phyloP scores from a whole-genome alignment of 1,139 yeast species.

The Ashbya aceris region DNA sequence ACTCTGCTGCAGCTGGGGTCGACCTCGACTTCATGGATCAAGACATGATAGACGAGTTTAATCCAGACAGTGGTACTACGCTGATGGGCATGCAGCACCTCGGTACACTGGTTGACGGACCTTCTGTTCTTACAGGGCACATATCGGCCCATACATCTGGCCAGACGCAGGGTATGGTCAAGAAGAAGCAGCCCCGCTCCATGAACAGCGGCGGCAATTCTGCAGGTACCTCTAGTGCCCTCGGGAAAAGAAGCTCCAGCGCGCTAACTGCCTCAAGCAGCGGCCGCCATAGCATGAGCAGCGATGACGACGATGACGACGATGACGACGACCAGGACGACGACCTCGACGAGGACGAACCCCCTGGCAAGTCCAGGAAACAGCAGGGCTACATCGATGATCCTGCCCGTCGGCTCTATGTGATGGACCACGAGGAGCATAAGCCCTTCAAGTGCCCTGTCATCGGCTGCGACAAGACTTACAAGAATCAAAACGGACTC shows the following conservation, averaged over 20 bases:
- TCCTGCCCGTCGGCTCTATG: constrained; percentile 90
- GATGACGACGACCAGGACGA: constrained; percentile 32
- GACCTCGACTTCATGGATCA: constrained; percentile 26
- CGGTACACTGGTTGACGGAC: constrained; percentile 1
- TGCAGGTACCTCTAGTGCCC: constrained; percentile 2
- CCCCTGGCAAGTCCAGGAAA: constrained; percentile 14
- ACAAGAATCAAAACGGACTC: constrained; percentile 93
- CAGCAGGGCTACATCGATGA: constrained; percentile 70
- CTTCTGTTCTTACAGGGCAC: constrained; percentile 10
- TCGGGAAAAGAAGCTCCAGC: background rate
- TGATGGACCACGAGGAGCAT: constrained; percentile 84
- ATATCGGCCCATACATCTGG: constrained; percentile 7
- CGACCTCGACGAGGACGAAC: constrained; percentile 22
- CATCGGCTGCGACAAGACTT: constrained; percentile 94
- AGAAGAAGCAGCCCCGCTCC: constrained; percentile 1
- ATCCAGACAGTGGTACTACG: background rate
- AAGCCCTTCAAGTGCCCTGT: constrained; percentile 97
- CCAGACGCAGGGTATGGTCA: constrained; percentile 1
- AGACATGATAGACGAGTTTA: constrained; percentile 12
- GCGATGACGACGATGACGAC: constrained; percentile 30
- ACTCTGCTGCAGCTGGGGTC: constrained; percentile 11
- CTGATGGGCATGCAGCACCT: constrained; percentile 11
- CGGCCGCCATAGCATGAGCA: constrained; percentile 6
- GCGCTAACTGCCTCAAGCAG: constrained; percentile 8
- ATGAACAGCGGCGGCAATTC: background rate